Evolutionary conservation across 805 yeast species (phyloP).

Genomic region (Pichia californica): DNA sequence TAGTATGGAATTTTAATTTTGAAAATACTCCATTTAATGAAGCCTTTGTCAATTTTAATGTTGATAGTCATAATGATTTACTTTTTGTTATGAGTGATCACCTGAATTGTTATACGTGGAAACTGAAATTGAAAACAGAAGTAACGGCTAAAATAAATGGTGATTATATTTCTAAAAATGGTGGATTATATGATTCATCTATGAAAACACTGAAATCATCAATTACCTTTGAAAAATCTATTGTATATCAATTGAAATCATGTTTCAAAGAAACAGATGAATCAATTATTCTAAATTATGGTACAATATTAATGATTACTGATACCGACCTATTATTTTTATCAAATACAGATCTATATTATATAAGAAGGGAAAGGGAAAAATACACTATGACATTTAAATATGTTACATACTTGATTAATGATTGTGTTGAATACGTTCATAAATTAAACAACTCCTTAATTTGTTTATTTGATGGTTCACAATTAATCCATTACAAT

Average conservation of each 20-base stretch:
- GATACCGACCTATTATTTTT: conserved; percentile 27
- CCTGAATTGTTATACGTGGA: conserved; percentile 32
- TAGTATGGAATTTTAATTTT: conserved; percentile 32
- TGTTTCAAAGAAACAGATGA: conserved; percentile 21
- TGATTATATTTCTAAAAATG: conserved; percentile 1
- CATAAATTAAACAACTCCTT: conserved; percentile 23
- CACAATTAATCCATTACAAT: conserved; percentile 27
- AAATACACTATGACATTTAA: conserved; percentile 11
- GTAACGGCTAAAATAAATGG: not conserved
- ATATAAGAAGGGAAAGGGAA: conserved; percentile 19
- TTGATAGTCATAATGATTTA: conserved; percentile 25
- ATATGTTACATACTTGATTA: conserved; percentile 22
- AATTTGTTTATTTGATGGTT: conserved; percentile 30
- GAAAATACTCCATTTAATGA: conserved; percentile 23
- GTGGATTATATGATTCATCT: conserved; percentile 1
- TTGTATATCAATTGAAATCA: conserved; percentile 23
- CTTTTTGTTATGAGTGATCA: conserved; percentile 27
- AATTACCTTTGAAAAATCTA: conserved; percentile 19
- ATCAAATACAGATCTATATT: conserved; percentile 25
- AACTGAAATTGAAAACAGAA: conserved; percentile 12
- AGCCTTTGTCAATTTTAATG: conserved; percentile 23
- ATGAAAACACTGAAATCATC: not conserved
- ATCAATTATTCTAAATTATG: conserved; percentile 21
- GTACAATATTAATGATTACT: conserved; percentile 21
- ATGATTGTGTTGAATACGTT: conserved; percentile 27